Conservation (phyloP, 768 basidiomycete species). For the Coprinopsis sp. region DNA sequence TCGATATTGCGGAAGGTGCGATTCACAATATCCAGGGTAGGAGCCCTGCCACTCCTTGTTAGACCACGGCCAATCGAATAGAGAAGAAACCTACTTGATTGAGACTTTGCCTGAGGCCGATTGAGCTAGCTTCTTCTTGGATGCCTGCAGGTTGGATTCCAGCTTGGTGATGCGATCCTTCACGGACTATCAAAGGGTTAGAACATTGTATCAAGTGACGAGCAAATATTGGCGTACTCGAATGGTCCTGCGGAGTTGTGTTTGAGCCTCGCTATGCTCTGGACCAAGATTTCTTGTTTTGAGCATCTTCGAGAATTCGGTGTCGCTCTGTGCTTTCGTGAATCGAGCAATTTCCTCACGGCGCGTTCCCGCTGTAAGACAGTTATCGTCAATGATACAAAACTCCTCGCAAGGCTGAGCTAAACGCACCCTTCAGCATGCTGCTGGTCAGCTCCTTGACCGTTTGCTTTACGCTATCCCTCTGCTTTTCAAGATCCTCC, state of each 20-base stretch:
- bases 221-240: slow-evolving; percentile 42
- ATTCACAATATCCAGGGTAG: slow-evolving; percentile 80
- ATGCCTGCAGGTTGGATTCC: slow-evolving; percentile 63
- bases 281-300: slow-evolving; percentile 78
- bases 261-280: slow-evolving; percentile 82
- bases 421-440: slow-evolving; percentile 57
- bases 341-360: slow-evolving; percentile 82
- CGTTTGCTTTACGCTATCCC: slow-evolving; percentile 33
- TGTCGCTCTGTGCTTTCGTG: slow-evolving; percentile 70
- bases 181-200: slow-evolving; percentile 58
- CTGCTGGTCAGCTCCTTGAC: slow-evolving; percentile 59
- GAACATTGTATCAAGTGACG: neutral
- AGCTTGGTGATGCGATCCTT: slow-evolving; percentile 76
- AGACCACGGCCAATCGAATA: neutral
- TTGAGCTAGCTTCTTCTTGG: slow-evolving; percentile 66
- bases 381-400: slow-evolving; percentile 1
- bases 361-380: slow-evolving; percentile 62
- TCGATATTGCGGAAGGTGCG: slow-evolving; percentile 86
- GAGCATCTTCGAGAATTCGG: slow-evolving; percentile 72
- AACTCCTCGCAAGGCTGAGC: neutral
- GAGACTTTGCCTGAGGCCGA: slow-evolving; percentile 56
- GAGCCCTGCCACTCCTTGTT: slow-evolving; percentile 47
- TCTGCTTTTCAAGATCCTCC: slow-evolving; percentile 39
- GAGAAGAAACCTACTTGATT: slow-evolving; percentile 46
- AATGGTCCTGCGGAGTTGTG: slow-evolving; percentile 64